These are phyloP conservation scores for Aeschynomene evenia DNA, from an alignment of 306 rosid species.

Conservation along the genomic window DNA sequence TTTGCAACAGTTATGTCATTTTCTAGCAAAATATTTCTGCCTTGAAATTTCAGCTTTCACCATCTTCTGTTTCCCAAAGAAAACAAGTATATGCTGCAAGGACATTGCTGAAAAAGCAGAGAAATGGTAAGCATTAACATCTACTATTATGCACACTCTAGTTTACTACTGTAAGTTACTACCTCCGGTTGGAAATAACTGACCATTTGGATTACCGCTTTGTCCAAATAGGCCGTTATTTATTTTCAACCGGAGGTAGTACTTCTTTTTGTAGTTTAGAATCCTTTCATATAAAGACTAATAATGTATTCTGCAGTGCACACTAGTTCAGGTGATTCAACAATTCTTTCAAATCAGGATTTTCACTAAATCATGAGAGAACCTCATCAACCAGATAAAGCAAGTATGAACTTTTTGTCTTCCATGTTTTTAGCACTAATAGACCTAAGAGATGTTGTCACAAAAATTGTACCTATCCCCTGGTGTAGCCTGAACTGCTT, in stretches of 20 bases:
- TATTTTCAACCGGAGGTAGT: too few species aligned
- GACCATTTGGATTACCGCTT: too few species aligned
- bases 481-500: slow-evolving; percentile 62
- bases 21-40: slow-evolving; percentile 30
- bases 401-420: background rate
- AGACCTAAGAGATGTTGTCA: background rate
- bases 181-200: too few species aligned
- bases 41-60: slow-evolving; percentile 37
- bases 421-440: background rate
- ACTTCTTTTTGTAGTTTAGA: slow-evolving; percentile 23
- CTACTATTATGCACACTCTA: background rate
- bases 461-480: slow-evolving; percentile 53
- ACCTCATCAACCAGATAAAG: background rate
- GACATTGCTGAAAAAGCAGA: slow-evolving; percentile 59
- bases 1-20: slow-evolving; percentile 25
- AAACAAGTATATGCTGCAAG: slow-evolving; percentile 78
- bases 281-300: background rate
- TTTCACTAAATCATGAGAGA: slow-evolving; percentile 6
- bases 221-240: too few species aligned
- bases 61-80: slow-evolving; percentile 78
- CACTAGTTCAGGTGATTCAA: slow-evolving; percentile 8
- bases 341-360: slow-evolving; percentile 20
- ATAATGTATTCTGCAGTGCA: background rate
- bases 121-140: slow-evolving; percentile 26
- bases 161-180: background rate